phyloP scores from a whole-genome alignment of 305 asterid genomes.

The Solanum hybrid region DNA sequence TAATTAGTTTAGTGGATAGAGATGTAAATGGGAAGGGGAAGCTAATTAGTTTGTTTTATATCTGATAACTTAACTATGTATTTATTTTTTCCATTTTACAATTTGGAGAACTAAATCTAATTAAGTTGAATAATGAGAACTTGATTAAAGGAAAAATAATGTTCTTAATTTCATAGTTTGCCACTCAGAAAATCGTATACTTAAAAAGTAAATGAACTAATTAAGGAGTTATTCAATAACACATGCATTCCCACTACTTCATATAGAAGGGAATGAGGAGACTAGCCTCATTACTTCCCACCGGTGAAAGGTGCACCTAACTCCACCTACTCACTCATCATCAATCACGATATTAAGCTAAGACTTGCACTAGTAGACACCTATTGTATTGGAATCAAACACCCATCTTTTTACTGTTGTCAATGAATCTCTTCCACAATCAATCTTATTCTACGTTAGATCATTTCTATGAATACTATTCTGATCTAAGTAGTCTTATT shows the following conservation, averaged over 20 bases:
- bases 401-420: neutral
- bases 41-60: neutral
- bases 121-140: neutral
- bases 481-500: neutral
- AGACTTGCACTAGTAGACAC: neutral
- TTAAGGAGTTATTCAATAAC: neutral
- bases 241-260: neutral
- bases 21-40: neutral
- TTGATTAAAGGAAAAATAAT: neutral
- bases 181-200: neutral
- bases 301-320: no score
- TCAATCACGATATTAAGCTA: neutral
- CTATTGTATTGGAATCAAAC: neutral
- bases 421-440: neutral
- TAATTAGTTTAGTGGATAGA: neutral
- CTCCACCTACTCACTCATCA: neutral
- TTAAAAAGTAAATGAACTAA: neutral
- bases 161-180: neutral
- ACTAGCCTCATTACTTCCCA: neutral
- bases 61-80: neutral
- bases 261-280: neutral
- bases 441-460: neutral
- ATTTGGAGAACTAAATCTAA: neutral
- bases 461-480: neutral
- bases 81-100: neutral